Evolutionary conservation across 2,329 filamentous ascomycete genomes (phyloP), one percentile per base, ranked within the genome.

Genomic region (Pseudofabraea citricarpa): DNA sequence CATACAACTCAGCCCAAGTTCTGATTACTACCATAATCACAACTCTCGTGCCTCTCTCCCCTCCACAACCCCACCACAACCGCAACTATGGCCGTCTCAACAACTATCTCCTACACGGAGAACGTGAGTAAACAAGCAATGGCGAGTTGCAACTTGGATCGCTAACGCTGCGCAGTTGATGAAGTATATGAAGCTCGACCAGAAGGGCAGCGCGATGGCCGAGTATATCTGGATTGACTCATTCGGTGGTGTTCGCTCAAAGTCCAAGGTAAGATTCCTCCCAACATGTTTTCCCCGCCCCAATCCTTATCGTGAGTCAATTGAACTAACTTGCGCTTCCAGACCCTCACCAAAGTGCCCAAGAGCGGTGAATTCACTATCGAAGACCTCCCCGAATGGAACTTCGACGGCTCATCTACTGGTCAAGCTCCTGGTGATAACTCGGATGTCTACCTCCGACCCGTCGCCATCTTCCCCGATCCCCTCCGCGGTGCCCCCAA

Each of bases 221-320:
- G 91, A 96, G 74, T 96, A 95, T 73, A 83, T 96, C 76, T 96
- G 91, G 91, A 85, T 96, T 66, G 90, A 96, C 64, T 76, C 86
- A 54, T 70, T 73, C 54, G 90, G 90, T 66, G 84, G 85, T 62
- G 79, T 87, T 58, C 90, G 93, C 62, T 95, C 90, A 66, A 98
- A 97, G 77, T 91, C 87, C 64, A 94, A 90, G 79, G 91, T 96
- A 77, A 77, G 88, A 24, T n/a, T n/a, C n/a, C n/a, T n/a, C n/a
- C n/a, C n/a, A n/a, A n/a, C n/a, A n/a, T n/a, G n/a, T n/a, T n/a
- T n/a, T n/a, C n/a, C n/a, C n/a, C n/a, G n/a, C n/a, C n/a, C n/a
- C n/a, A n/a, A n/a, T n/a, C n/a, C n/a, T n/a, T n/a, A n/a, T n/a
- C n/a, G n/a, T n/a, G n/a, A n/a, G n/a, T n/a, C n/a, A n/a, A n/a